Conservation (phyloP, 2,329 filamentous ascomycete genomes). For the Lanzia echinophila region DNA sequence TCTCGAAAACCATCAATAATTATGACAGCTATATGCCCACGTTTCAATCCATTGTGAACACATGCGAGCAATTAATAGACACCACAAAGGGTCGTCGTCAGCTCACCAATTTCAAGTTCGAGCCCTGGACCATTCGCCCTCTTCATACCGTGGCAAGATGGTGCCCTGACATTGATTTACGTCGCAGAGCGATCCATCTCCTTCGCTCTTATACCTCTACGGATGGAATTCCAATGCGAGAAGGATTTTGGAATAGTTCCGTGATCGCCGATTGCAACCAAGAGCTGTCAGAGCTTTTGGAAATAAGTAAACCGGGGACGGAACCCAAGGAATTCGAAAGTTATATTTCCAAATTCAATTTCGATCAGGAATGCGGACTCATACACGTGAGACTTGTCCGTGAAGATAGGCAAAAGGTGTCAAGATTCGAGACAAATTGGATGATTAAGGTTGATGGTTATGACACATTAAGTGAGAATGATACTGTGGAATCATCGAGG, state of each 20-base stretch:
- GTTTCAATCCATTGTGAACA: background rate
- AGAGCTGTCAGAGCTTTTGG: too few relatives aligned
- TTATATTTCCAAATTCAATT: too few relatives aligned
- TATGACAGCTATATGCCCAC: background rate
- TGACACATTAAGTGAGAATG: too few relatives aligned
- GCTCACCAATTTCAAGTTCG: conserved; percentile 3
- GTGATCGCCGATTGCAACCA: conserved; percentile 1
- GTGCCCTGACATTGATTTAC: background rate
- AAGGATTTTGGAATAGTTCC: conserved; percentile 4
- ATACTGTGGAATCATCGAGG: too few relatives aligned
- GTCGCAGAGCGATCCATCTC: background rate
- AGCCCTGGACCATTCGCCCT: conserved; percentile 1
- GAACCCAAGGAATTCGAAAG: too few relatives aligned
- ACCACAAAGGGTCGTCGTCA: background rate
- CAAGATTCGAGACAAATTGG: too few relatives aligned
- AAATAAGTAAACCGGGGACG: too few relatives aligned
- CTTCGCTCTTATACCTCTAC: background rate
- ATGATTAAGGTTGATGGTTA: too few relatives aligned
- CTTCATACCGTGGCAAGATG: background rate
- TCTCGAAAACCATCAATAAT: background rate
- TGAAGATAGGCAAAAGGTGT: too few relatives aligned
- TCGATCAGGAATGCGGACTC: too few relatives aligned
- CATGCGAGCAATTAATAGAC: background rate
- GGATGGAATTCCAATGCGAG: conserved; percentile 2
- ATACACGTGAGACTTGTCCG: too few relatives aligned